These are phyloP conservation scores for Pseudozyma pruni DNA, from an alignment of 1,284 basidiomycete species.

Conservation along the genomic window DNA sequence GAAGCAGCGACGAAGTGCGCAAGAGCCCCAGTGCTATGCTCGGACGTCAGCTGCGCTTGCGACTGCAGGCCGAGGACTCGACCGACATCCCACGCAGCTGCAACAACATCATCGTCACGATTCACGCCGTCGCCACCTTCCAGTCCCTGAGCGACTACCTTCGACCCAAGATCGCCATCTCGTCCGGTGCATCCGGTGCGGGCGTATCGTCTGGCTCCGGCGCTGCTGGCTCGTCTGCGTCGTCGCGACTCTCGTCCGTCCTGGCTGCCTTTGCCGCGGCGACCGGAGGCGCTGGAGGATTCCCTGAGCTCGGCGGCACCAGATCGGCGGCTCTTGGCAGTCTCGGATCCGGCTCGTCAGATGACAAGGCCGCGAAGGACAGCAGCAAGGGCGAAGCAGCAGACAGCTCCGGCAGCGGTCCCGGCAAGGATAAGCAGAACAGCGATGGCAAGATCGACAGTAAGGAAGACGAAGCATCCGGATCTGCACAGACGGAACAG, in stretches of 20 bases:
- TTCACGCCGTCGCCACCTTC: constrained; percentile 66
- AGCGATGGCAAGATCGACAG: constrained; percentile 7
- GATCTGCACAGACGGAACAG: constrained; percentile 11
- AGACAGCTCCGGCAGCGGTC: constrained; percentile 6
- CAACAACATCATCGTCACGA: constrained; percentile 62
- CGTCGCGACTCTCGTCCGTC: constrained; percentile 83
- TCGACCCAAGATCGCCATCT: constrained; percentile 57
- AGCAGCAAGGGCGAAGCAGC: constrained; percentile 50
- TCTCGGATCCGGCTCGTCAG: constrained; percentile 71
- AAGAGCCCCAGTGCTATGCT: constrained; percentile 54
- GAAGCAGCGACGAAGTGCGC: constrained; percentile 48
- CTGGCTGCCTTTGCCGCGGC: constrained; percentile 84
- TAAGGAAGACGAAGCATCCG: constrained; percentile 12
- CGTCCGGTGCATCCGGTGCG: constrained; percentile 70
- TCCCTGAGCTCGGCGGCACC: constrained; percentile 29
- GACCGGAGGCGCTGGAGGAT: constrained; percentile 68
- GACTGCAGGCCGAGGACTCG: constrained; percentile 60
- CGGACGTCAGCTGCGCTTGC: constrained; percentile 59
- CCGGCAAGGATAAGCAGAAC: constrained; percentile 2
- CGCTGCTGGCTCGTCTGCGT: constrained; percentile 20
- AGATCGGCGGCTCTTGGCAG: constrained; percentile 68
- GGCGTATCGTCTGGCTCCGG: constrained; percentile 71
- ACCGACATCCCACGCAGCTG: constrained; percentile 57
- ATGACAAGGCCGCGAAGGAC: constrained; percentile 36
- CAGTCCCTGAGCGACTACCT: constrained; percentile 64